Base-by-base conservation (phyloP, 371 early-diverging fungal genomes). In the Mucor saturninus region DNA sequence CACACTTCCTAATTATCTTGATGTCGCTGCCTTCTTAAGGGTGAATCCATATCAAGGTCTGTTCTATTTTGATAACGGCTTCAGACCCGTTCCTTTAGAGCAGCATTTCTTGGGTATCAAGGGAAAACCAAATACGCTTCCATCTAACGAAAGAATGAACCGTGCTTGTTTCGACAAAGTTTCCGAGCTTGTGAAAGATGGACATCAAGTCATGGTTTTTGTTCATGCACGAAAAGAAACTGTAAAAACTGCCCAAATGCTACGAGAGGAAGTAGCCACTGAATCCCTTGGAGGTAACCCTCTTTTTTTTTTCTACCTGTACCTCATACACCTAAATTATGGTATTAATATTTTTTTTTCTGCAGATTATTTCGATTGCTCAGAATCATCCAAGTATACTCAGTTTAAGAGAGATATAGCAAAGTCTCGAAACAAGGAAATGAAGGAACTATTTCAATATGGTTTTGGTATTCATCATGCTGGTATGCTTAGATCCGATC, bases 381-480 rank as follows among this genome's bases (percentile, higher is more conserved):
- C 71, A 0, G 68, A 76, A 2, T 73, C 77, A 11, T 37, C 69
- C 4, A 67, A 65, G 3, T 74, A 75, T 45, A 56, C 63, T 0
- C 55, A 51, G 2, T 76, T 76, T 21, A 73, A 65, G 30, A 46
- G 62, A 52, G 84, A 83, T 3, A 77, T 88, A 15, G 50, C 76
- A 28, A 84, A 86, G 65, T 88, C 96, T 10, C 84, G 85, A 51
- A 95, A 94, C 77, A 87, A 87, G 49, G 96, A 99, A 71, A 72
- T 97, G 53, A 86, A 85, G 51, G 95, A 97, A 62, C 79, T 99
- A 31, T 92, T 93, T 65, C 64, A 71, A 3, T 73, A 74, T 60
- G 98, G 98, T 5, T 89, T 99, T 64, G 98, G 95, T 40, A 93
- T 99, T 49, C 99, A 99, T 83, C 97, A 99, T 73, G 99, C 99